Evolutionary conservation across 371 early-diverging fungal genomes (phyloP), one percentile per base, ranked within the genome.

Genomic region (Chytridiales sp.): DNA sequence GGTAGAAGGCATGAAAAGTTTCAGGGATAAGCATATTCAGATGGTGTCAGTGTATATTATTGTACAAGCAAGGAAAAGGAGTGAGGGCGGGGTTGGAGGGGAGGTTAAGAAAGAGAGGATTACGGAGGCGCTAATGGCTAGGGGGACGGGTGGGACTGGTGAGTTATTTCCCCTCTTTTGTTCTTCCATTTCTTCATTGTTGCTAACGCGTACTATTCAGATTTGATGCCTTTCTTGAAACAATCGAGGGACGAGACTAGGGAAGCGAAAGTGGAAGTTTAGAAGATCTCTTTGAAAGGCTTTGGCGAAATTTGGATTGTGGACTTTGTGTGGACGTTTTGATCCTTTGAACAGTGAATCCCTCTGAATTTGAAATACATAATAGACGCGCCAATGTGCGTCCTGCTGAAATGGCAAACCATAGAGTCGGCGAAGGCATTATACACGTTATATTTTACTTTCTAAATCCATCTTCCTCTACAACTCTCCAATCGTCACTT

Each of bases 101-200:
- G 62, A 52, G 36, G 47, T 59, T 3, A 39, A 59, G 50, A 54
- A 40, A 32, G 55, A 49, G 36, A 36, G 61, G 31, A 47, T 68
- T 1, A 55, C 51, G 50, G 61, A 72, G 47, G 66, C 49, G 47
- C 52, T 67, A 11, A 50, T 63, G 41, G 73, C 68, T 1, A 55
- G 89, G 11, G 97, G 97, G 30, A 95, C 97, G 0, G 97, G 97
- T n/a, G 97, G 97, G 29, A 95, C 95, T 29, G 29, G 55, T 54
- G 17, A 5, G 17, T 6, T 17, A 31, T n/a, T 38, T 32, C 22
- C 17, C 4, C 5, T 42, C 5, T 41, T 26, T 41, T 54, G 19
- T 35, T n/a, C 4, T 6, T 30, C 6, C 17, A 6, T 54, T 54
- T n/a, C 19, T 11, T 8, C n/a, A n/a, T n/a, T n/a, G n/a, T n/a